Evolutionary conservation across 2,329 filamentous ascomycete genomes (phyloP).

Genomic region (Sphaerulina populicola): DNA sequence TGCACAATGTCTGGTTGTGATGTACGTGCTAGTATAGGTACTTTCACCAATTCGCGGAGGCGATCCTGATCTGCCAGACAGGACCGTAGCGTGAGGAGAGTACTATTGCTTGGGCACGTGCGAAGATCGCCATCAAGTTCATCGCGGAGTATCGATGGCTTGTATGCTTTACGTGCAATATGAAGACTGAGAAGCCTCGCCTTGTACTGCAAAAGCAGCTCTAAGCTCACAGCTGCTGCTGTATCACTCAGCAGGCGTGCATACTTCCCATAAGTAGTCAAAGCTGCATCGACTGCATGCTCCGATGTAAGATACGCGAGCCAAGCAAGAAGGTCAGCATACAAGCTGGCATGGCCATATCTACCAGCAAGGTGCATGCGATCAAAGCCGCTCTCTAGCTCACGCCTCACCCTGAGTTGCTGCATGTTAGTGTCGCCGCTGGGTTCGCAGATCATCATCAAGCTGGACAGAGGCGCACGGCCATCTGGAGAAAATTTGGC

Average conservation of each 20-base stretch:
- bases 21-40: constrained; percentile 11
- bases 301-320: constrained; percentile 55
- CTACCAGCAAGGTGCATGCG: constrained; percentile 48
- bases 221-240: constrained; percentile 32
- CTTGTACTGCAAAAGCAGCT: constrained; percentile 61
- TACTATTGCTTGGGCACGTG: constrained; percentile 65
- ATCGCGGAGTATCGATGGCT: constrained; percentile 56
- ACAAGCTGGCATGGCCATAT: constrained; percentile 44
- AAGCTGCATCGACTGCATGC: constrained; percentile 30
- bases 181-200: constrained; percentile 60
- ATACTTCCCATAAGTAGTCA: constrained; percentile 37
- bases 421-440: background rate
- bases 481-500: constrained; percentile 22
- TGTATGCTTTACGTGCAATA: constrained; percentile 55
- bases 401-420: constrained; percentile 46
- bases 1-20: constrained; percentile 36
- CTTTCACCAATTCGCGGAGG: constrained; percentile 56
- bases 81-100: constrained; percentile 64
- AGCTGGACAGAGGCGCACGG: constrained; percentile 1
- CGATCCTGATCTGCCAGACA: constrained; percentile 70
- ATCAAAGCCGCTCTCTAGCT: constrained; percentile 49
- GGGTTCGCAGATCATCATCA: constrained; percentile 2
- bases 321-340: constrained; percentile 56
- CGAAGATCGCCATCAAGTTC: constrained; percentile 53
- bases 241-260: constrained; percentile 33